phyloP scores from a whole-genome alignment of 148 eudicot genomes.

The Rhododendron mucronatum region DNA sequence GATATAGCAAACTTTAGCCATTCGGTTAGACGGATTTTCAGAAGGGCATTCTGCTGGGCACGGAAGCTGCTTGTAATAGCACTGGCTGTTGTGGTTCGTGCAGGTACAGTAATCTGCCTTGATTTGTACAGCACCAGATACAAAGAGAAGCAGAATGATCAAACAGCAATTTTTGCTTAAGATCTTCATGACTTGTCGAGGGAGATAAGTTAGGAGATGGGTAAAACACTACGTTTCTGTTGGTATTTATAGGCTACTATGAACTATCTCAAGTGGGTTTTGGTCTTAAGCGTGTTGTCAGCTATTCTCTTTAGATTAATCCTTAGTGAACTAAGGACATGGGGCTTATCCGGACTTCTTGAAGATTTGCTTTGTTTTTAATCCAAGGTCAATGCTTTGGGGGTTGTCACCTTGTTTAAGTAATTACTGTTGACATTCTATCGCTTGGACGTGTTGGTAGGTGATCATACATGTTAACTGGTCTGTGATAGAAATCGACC shows the following conservation, averaged over 20 bases:
- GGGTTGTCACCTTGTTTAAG: constrained; percentile 2
- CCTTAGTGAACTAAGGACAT: neutral
- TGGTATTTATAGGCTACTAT: constrained; percentile 3
- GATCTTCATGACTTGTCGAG: constrained; percentile 17
- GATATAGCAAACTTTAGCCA: constrained; percentile 56
- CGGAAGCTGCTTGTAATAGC: constrained; percentile 30
- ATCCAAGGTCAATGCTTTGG: constrained; percentile 19
- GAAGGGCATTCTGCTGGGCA: constrained; percentile 69
- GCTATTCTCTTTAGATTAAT: neutral
- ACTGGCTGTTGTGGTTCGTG: constrained; percentile 25
- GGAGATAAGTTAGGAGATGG: constrained; percentile 3
- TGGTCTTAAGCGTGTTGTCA: neutral
- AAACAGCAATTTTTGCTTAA: constrained; percentile 5
- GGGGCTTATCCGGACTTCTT: neutral
- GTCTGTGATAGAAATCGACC: neutral
- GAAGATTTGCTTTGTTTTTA: neutral
- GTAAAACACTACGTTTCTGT: neutral
- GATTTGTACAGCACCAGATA: constrained; percentile 5
- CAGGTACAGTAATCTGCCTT: constrained; percentile 28
- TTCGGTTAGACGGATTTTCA: constrained; percentile 28
- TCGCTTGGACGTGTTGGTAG: neutral
- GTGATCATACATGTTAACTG: neutral
- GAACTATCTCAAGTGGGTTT: neutral
- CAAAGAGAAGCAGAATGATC: constrained; percentile 18
- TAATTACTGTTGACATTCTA: neutral